These are phyloP conservation scores for Helichrysum umbraculigerum DNA, from an alignment of 129 eudicot genomes.

Conservation along the genomic window DNA sequence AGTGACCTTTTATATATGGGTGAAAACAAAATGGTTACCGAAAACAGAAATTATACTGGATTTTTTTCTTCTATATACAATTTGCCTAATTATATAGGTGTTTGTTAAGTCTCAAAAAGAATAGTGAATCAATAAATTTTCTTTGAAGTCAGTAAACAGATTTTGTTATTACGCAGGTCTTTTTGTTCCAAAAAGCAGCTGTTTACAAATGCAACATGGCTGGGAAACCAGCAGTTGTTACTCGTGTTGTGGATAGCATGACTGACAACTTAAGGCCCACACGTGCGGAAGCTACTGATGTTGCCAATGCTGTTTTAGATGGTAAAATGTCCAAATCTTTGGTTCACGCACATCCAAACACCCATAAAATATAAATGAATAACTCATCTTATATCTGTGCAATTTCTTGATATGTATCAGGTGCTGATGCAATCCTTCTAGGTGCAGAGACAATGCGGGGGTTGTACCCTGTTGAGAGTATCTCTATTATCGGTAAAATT, in stretches of 20 bases:
- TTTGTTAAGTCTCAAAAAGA: background rate
- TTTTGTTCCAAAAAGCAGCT: slow-evolving; percentile 80
- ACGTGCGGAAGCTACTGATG: slow-evolving; percentile 95
- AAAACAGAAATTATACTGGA: background rate
- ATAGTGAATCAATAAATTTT: background rate
- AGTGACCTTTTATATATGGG: background rate
- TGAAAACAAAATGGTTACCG: background rate
- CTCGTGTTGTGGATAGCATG: slow-evolving; percentile 95
- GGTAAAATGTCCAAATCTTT: slow-evolving; percentile 36
- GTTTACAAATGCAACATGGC: slow-evolving; percentile 90
- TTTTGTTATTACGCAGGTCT: slow-evolving; percentile 48
- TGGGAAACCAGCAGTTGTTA: slow-evolving; percentile 87
- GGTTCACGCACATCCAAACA: no score
- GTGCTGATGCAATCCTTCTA: slow-evolving; percentile 80
- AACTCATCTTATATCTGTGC: slow-evolving; percentile 7
- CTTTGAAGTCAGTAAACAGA: background rate
- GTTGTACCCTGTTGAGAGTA: slow-evolving; percentile 70
- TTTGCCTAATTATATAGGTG: background rate
- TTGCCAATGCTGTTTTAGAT: slow-evolving; percentile 87
- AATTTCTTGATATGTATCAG: slow-evolving; percentile 37
- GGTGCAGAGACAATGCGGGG: slow-evolving; percentile 92
- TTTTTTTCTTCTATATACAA: background rate
- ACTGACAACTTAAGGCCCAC: slow-evolving; percentile 93
- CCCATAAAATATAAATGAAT: background rate
- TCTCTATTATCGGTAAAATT: slow-evolving; percentile 78